A percentile compares a stretch with the other conserved stretches of the same genome.
Conservation (phyloP, 2,329 filamentous ascomycete genomes). For the Trichoderma hamatum region DNA sequence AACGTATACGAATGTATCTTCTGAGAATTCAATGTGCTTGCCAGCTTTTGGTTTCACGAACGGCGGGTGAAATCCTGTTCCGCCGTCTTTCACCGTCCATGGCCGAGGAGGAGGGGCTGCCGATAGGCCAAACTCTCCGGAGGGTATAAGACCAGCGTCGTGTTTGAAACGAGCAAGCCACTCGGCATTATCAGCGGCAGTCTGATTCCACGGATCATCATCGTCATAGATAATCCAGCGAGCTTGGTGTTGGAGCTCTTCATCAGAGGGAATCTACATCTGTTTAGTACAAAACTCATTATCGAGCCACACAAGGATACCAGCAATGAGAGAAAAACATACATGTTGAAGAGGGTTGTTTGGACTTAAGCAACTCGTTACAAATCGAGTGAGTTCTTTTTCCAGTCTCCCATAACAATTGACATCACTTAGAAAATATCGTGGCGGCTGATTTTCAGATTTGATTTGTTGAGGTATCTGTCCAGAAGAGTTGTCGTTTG, state of each 20-base stretch:
- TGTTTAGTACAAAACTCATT: not conserved
- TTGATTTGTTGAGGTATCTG: not conserved
- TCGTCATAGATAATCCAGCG: slow-evolving; percentile 21
- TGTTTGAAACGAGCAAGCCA: slow-evolving; percentile 21
- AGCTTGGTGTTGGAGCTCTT: slow-evolving; percentile 13
- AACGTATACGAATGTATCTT: not conserved
- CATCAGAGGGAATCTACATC: not conserved
- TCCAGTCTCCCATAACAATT: slow-evolving; percentile 18
- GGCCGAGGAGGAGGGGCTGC: not conserved
- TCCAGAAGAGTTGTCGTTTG: not conserved
- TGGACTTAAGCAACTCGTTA: slow-evolving; percentile 6
- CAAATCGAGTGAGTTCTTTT: slow-evolving; percentile 18
- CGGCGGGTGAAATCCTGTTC: not conserved
- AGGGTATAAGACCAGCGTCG: not conserved
- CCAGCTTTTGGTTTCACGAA: not conserved
- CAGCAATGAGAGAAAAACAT: not conserved
- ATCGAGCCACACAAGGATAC: not conserved
- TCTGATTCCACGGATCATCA: slow-evolving; percentile 24
- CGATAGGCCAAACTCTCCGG: not conserved
- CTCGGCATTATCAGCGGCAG: slow-evolving; percentile 20
- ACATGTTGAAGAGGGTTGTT: slow-evolving; percentile 23
- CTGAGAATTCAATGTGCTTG: not conserved
- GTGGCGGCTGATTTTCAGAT: not conserved
- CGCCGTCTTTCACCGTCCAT: slow-evolving; percentile 9
- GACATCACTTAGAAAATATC: slow-evolving; percentile 17